These are phyloP conservation scores for Suillus weaverae DNA, from an alignment of 768 basidiomycete genomes.

Conservation along the genomic window DNA sequence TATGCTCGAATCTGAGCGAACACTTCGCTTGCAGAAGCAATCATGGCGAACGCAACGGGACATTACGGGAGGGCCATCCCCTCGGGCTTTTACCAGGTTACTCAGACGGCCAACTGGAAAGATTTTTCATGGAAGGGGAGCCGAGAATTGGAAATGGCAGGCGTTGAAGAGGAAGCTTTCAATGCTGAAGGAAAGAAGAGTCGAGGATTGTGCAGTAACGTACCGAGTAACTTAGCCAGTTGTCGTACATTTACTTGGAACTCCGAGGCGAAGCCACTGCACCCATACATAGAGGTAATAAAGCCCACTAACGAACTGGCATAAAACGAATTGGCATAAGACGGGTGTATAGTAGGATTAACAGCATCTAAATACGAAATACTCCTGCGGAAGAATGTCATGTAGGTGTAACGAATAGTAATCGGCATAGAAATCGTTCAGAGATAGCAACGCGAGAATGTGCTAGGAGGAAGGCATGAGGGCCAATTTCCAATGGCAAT, in stretches of 20 bases:
- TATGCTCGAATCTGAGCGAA: slow-evolving; percentile 23
- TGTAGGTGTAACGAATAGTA: slow-evolving; percentile 5
- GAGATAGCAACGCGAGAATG: slow-evolving; percentile 78
- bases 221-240: slow-evolving; percentile 6
- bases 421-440: slow-evolving; percentile 27
- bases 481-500: slow-evolving; percentile 70
- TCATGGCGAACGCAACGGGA: slow-evolving; percentile 15
- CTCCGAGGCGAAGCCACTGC: slow-evolving; percentile 1
- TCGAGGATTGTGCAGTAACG: background rate
- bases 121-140: slow-evolving; percentile 26
- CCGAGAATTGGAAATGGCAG: slow-evolving; percentile 32
- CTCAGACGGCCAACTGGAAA: slow-evolving; percentile 23
- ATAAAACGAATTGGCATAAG: slow-evolving; percentile 1
- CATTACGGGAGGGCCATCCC: slow-evolving; percentile 6
- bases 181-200: slow-evolving; percentile 9
- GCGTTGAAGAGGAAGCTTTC: slow-evolving; percentile 25
- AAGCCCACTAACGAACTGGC: background rate
- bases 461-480: slow-evolving; percentile 70
- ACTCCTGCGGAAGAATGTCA: slow-evolving; percentile 1
- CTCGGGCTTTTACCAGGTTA: slow-evolving; percentile 12
- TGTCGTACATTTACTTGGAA: background rate
- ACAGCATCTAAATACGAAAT: slow-evolving; percentile 5
- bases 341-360: slow-evolving; percentile 6
- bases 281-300: slow-evolving; percentile 5
- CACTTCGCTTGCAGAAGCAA: slow-evolving; percentile 9